These are phyloP conservation scores for Opeltia flavorubescens DNA, from an alignment of 495 filamentous ascomycete species.

Conservation along the genomic window DNA sequence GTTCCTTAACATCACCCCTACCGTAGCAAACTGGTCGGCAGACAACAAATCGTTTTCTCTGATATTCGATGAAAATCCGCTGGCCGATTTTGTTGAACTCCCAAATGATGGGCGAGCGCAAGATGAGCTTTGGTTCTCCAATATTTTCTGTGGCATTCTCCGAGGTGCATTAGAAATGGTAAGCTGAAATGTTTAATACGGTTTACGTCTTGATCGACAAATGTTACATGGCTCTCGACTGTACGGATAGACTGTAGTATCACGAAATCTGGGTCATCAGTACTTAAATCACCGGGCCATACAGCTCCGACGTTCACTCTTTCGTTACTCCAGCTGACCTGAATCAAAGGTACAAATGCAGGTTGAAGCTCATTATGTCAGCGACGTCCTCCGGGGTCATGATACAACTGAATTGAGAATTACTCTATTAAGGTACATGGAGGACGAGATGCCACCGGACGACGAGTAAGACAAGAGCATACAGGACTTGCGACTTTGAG, in stretches of 20 bases:
- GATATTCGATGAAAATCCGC: constrained; percentile 89
- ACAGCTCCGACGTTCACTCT: background rate
- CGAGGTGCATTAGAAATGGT: constrained; percentile 93
- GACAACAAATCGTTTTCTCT: constrained; percentile 95
- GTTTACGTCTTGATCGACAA: background rate
- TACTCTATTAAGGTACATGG: constrained; percentile 83
- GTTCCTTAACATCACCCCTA: constrained; percentile 94
- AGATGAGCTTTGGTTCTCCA: constrained; percentile 96
- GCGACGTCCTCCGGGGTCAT: constrained; percentile 83
- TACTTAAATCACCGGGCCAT: background rate
- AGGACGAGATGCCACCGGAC: constrained; percentile 93
- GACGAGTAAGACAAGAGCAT: constrained; percentile 53
- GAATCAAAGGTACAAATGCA: constrained; percentile 79
- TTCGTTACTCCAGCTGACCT: background rate
- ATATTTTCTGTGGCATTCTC: constrained; percentile 87
- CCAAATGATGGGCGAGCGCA: constrained; percentile 92
- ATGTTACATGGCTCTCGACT: background rate
- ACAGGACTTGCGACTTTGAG: background rate
- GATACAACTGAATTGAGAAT: constrained; percentile 97
- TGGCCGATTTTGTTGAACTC: constrained; percentile 94
- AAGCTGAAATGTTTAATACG: constrained; percentile 11
- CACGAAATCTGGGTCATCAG: background rate
- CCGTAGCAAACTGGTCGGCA: constrained; percentile 85
- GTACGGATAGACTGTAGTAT: background rate
- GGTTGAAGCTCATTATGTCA: constrained; percentile 93